Evolutionary conservation across 1,139 yeast genomes (phyloP), one percentile per base, ranked within the genome.

Genomic region (Pichia sp.): DNA sequence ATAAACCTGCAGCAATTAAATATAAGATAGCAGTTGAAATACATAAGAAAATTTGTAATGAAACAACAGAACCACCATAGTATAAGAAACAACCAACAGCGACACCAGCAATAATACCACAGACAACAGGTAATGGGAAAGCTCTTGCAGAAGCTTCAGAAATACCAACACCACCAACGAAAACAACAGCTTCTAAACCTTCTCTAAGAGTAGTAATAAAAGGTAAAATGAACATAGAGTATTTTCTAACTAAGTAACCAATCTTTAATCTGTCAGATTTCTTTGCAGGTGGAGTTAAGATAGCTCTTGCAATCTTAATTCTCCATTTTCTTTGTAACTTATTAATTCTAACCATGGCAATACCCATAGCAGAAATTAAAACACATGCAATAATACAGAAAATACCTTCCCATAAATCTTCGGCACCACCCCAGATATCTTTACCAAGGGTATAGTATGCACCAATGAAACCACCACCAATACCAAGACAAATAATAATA

Each of bases 311-410:
- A 56, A 89, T 73, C 66, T 89, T 89, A 51, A 86, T 72, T 68
- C 95, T 80, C 87, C 95, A 89, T 65, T 88, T 89, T 55, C 80
- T 91, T 63, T 85, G 80, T 79, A 89, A 74, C 67, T 88, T 89
- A 63, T 89, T 87, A 59, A 89, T 74, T 60, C 96, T 75, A 55
- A 89, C 73, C 82, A 89, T 84, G 57, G 95, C 93, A 53, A 89
- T 67, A 40, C 97, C 96, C 96, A 89, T 88, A 37, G 79, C 55
- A 3, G 96, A 78, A 49, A 89, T 89, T 60, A 89, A 75, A 20
- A 84, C 69, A 0, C 93, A 75, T 1, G 97, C 96, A 54, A 89
- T 72, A 26, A 88, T 66, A 60, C 88, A 81, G 57, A 89, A 78
- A 28, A 82, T 72, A 59, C 96, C 96, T 68, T 89, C 97, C 86